Evolutionary conservation across 192 early-diverging fungal species (phyloP), one percentile per base, ranked within the genome.

Genomic region (Backusella morwellensis): DNA sequence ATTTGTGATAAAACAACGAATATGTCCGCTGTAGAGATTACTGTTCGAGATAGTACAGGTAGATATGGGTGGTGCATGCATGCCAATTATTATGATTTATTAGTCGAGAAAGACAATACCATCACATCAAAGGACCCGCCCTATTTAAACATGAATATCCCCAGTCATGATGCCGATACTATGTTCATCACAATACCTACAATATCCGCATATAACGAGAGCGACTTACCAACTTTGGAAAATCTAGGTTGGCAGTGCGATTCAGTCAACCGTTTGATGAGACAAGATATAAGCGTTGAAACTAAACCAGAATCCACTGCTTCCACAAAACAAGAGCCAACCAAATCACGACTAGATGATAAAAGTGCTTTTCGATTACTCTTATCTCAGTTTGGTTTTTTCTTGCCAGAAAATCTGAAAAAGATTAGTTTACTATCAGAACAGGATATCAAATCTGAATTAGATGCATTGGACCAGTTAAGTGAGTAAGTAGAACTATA

Each of bases 31-130:
- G 72, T 93, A 67, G 85, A 87, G 4, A 68, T 90, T 2, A 85
- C 92, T 0, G 72, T 93, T 47, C 84, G 94, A 50, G 92, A 95
- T 74, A 78, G 88, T 8, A 90, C 83, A 15, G 94, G 94, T 34
- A 90, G 86, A 75, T 92, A 91, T 73, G 88, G 88, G 0, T 95
- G 92, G 92, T 84, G 84, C 35, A 79, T 85, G n/a, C 75, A 81
- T 36, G 78, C 91, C 15, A 71, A 82, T 68, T 93, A 92, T 78
- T 73, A 78, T 17, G 82, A 88, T 47, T 29, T 19, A 12, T 40
- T 40, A 11, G 6, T n/a, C 76, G 47, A 6, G 36, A 40, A 23
- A 17, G 7, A 67, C 21, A 38, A 36, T 6, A 2, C 5, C 14
- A 38, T 19, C 26, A 21, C 29, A 63, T 12, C 56, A 35, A 26